Evolutionary conservation across 805 yeast species (phyloP).

Genomic region (Kuraishia borneana): DNA sequence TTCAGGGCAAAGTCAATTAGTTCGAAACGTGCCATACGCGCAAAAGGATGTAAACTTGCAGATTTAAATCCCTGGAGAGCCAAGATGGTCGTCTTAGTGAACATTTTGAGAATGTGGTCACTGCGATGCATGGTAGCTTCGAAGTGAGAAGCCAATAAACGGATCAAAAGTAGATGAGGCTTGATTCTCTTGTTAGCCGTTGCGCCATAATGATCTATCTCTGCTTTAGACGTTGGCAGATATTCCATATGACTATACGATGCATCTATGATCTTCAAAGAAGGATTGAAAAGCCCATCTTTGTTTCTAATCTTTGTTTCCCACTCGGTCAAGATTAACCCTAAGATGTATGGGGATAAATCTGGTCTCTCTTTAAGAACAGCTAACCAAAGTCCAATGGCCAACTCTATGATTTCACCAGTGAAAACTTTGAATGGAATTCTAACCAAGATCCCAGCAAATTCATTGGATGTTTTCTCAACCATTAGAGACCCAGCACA

Average conservation of each 20-base stretch:
- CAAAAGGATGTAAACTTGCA: slow-evolving; percentile 78
- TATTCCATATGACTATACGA: slow-evolving; percentile 77
- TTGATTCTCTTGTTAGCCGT: slow-evolving; percentile 35
- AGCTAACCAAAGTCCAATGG: slow-evolving; percentile 73
- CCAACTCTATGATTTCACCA: slow-evolving; percentile 45
- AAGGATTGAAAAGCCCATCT: slow-evolving; percentile 54
- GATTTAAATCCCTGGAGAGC: slow-evolving; percentile 38
- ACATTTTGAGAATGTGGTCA: slow-evolving; percentile 55
- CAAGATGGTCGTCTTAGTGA: slow-evolving; percentile 45
- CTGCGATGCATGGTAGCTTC: slow-evolving; percentile 70
- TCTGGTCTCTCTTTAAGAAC: slow-evolving; percentile 57
- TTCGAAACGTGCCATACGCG: slow-evolving; percentile 68
- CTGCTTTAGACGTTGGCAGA: slow-evolving; percentile 65
- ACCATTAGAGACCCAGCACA: too few species aligned
- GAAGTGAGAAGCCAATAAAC: slow-evolving; percentile 63
- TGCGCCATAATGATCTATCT: slow-evolving; percentile 39
- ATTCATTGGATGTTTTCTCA: too few species aligned
- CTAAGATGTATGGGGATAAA: slow-evolving; percentile 45
- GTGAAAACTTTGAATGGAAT: slow-evolving; percentile 66
- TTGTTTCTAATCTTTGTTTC: slow-evolving; percentile 46
- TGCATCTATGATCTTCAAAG: slow-evolving; percentile 43
- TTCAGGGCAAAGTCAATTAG: slow-evolving; percentile 58
- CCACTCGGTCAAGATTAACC: slow-evolving; percentile 64
- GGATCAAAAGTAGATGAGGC: slow-evolving; percentile 61
- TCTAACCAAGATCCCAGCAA: slow-evolving; percentile 40